Conservation (phyloP, 2,329 filamentous ascomycete species). For the Trichoderma oligosporum region DNA sequence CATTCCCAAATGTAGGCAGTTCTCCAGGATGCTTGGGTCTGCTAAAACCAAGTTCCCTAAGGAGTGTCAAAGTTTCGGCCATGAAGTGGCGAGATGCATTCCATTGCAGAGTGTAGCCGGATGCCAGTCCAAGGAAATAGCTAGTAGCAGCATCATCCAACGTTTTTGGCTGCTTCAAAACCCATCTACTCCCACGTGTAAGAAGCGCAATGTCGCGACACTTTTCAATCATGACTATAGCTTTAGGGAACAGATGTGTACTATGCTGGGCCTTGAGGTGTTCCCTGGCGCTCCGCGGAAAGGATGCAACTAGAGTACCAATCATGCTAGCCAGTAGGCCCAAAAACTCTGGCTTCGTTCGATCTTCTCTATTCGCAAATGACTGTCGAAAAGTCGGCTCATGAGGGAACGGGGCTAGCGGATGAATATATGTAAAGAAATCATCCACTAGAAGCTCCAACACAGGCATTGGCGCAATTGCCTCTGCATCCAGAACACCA, state of each 20-base stretch:
- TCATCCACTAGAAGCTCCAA: slow-evolving; percentile 70
- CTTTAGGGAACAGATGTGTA: slow-evolving; percentile 63
- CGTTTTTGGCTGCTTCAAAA: slow-evolving; percentile 45
- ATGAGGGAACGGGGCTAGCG: slow-evolving; percentile 72
- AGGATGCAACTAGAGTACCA: slow-evolving; percentile 67
- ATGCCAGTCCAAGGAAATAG: slow-evolving; percentile 67
- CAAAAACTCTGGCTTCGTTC: slow-evolving; percentile 62
- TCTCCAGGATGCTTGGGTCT: slow-evolving; percentile 47
- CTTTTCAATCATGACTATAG: slow-evolving; percentile 65
- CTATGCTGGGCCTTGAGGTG: slow-evolving; percentile 65
- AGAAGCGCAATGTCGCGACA: slow-evolving; percentile 67
- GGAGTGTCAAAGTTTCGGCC: slow-evolving; percentile 66
- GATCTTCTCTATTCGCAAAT: slow-evolving; percentile 63
- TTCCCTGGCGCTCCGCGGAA: slow-evolving; percentile 65
- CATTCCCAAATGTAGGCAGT: slow-evolving; percentile 39
- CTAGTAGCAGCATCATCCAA: slow-evolving; percentile 63
- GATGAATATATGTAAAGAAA: slow-evolving; percentile 80
- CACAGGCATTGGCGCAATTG: slow-evolving; percentile 66
- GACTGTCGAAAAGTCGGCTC: slow-evolving; percentile 71
- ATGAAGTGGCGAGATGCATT: slow-evolving; percentile 66
- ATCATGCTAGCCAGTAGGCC: slow-evolving; percentile 73
- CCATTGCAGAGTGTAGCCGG: slow-evolving; percentile 65
- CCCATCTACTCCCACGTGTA: slow-evolving; percentile 57
- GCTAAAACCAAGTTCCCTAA: slow-evolving; percentile 63
- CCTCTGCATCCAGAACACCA: slow-evolving; percentile 57